Base-by-base conservation (phyloP, 441 rosid species). In the Kokia cookei region DNA sequence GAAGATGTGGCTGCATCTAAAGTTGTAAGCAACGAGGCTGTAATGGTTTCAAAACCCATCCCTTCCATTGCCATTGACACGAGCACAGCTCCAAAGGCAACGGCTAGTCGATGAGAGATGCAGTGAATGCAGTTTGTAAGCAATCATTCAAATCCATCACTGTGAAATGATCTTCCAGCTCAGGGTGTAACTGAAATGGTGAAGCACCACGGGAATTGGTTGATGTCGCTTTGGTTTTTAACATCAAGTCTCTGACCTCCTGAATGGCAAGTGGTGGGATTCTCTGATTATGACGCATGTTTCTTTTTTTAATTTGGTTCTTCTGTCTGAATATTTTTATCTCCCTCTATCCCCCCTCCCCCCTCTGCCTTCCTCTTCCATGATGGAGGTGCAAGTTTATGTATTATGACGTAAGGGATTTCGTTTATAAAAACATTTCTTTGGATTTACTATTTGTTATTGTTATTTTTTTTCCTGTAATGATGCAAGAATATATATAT, bases 1-100 rank as follows among this genome's bases (percentile, higher is more conserved):
- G 97, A 92, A 84, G 91, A 90, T 10, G 74, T 86, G 74, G 95
- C 97, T 5, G 89, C 90, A 78, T 90, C 91, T 8, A 87, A 84
- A 68, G 79, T 82, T 54, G 83, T 86, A 45, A 89, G 84, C 81
- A 85, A 83, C 6, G 93, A 87, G 83, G 90, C 89, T 26, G 87
- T 87, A 57, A 87, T 89, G 13, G 86, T 87, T 53, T 79, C 91
- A 10, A 88, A 76, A 70, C 86, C 86, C 17, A 76, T 73, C 73
- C 83, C 92, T 48, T 83, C 91, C n/a, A 77, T 82, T 58, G 86
- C 91, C 79, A 80, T 89, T 62, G 72, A 84, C 22, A 60, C 79
- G 65, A 80, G 80, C 74, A 75, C 77, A 73, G 79, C 77, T 76
- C 89, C 88, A 48, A 85, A 65, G 65, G 76, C 86, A 17, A 40